Evolutionary conservation across 2,329 filamentous ascomycete species (phyloP), one percentile per base, ranked within the genome.

Genomic region (Calonectria naviculata): DNA sequence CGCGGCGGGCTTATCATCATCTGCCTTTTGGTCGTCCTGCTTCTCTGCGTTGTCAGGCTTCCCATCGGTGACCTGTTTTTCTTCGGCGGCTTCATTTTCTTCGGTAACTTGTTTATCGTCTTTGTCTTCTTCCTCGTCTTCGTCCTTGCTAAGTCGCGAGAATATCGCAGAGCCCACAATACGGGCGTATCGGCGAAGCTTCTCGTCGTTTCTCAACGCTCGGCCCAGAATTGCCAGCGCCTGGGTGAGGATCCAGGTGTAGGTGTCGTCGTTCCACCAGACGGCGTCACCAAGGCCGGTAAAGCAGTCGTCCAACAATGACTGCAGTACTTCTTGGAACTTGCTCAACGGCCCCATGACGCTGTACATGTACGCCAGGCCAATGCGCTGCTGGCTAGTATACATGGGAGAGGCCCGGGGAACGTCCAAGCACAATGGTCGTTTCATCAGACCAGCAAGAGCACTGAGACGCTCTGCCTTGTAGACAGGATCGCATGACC

Each of bases 141-240:
- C 9, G 3, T 31, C 34, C 3, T 52, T 68, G 21, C 73, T 71
- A 1, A 81, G 47, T 1, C 65, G 67, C 8, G 71, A 79, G 47
- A 81, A 80, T 21, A 73, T 61, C 4, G 78, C 78, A 0, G 79
- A 80, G 0, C 71, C 44, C 2, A 79, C 67, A 21, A 81, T 78
- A 0, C 71, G 68, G 0, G 78, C 74, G 52, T 72, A 63, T 15
- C 67, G 60, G 4, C 58, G 29, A 2, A 80, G 67, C 21, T 71
- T 70, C 4, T 75, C 63, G 0, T 70, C 70, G 0, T 72, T 64
- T 7, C 62, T 67, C 7, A 74, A 15, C 2, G 68, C 61, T 5
- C 69, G 65, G 24, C 74, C 66, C 19, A 80, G 62, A 15, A 78
- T 66, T 1, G 38, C 60, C 1, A 80, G 67, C 1, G 76, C 70